Evolutionary conservation across 2,329 filamentous ascomycete species (phyloP).

Genomic region (Aplosporella prunicola): DNA sequence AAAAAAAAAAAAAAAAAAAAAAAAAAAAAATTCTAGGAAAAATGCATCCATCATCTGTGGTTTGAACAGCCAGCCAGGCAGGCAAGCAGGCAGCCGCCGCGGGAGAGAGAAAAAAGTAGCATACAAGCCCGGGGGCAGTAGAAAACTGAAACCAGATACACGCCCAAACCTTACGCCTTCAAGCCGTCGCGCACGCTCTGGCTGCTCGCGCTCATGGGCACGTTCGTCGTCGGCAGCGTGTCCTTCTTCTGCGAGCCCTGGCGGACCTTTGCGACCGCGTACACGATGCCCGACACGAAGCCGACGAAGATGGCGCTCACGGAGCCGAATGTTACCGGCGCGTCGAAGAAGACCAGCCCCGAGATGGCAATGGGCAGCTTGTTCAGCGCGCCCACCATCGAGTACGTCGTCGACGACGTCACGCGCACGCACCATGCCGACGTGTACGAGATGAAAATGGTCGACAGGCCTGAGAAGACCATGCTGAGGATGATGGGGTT

Average conservation of each 20-base stretch:
- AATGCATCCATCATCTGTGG: too few relatives aligned
- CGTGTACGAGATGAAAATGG: conserved; percentile 99
- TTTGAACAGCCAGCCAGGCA: too few relatives aligned
- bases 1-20: too few relatives aligned
- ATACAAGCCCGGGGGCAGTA: too few relatives aligned
- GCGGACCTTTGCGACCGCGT: conserved; percentile 75
- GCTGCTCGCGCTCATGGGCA: conserved; percentile 77
- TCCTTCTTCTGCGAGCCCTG: conserved; percentile 56
- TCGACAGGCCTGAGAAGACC: conserved; percentile 84
- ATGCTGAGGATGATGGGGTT: conserved; percentile 78
- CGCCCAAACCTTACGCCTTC: conserved; percentile 51
- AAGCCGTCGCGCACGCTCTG: conserved; percentile 82
- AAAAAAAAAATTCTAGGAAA: too few relatives aligned
- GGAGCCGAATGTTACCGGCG: conserved; percentile 83
- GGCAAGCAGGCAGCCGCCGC: too few relatives aligned
- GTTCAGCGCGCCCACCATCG: conserved; percentile 96
- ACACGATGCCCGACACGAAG: conserved; percentile 87
- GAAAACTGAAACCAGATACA: too few relatives aligned
- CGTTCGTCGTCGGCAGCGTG: conserved; percentile 56
- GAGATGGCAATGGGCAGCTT: conserved; percentile 87
- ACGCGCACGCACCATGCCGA: conserved; percentile 98
- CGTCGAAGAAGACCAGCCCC: conserved; percentile 90
- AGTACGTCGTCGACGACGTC: conserved; percentile 95
- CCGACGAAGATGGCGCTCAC: conserved; percentile 86
- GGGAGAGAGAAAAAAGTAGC: too few relatives aligned